These are phyloP conservation scores for Xylaria sp. DNA, from an alignment of 2,329 filamentous ascomycete species.

Conservation along the genomic window DNA sequence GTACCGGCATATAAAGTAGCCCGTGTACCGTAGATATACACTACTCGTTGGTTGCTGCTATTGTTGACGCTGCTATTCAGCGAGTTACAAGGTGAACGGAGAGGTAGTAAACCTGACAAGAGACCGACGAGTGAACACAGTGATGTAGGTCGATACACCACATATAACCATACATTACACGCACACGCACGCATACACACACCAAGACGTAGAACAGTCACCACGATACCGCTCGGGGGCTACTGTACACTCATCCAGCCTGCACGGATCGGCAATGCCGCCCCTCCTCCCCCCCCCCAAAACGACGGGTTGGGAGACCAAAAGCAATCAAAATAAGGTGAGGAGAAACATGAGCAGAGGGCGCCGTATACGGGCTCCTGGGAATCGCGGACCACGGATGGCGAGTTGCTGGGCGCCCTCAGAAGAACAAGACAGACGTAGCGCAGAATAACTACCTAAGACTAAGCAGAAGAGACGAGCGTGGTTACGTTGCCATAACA, in stretches of 20 bases:
- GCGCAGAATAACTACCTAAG: background rate
- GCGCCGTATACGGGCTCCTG: constrained; percentile 18
- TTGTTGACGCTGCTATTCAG: too few species aligned
- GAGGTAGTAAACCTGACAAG: background rate
- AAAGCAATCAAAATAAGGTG: background rate
- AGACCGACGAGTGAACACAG: background rate
- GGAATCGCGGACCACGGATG: constrained; percentile 19
- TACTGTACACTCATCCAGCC: background rate
- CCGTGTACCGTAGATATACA: constrained; percentile 4
- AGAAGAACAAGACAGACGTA: constrained; percentile 20
- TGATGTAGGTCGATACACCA: background rate
- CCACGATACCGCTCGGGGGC: background rate
- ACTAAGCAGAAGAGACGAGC: too few species aligned
- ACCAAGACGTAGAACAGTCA: background rate
- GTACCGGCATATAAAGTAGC: constrained; percentile 18
- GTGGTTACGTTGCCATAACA: constrained; percentile 3
- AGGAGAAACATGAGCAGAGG: constrained; percentile 5
- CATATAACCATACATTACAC: background rate
- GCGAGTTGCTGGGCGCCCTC: constrained; percentile 2
- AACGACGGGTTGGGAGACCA: constrained; percentile 4
- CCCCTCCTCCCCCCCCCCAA: background rate
- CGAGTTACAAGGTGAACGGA: background rate
- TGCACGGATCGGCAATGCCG: constrained; percentile 6
- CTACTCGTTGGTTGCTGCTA: too few species aligned
- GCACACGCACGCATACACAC: background rate